phyloP scores from a whole-genome alignment of 1,139 yeast species.

The Yamadazyma blattariae region DNA sequence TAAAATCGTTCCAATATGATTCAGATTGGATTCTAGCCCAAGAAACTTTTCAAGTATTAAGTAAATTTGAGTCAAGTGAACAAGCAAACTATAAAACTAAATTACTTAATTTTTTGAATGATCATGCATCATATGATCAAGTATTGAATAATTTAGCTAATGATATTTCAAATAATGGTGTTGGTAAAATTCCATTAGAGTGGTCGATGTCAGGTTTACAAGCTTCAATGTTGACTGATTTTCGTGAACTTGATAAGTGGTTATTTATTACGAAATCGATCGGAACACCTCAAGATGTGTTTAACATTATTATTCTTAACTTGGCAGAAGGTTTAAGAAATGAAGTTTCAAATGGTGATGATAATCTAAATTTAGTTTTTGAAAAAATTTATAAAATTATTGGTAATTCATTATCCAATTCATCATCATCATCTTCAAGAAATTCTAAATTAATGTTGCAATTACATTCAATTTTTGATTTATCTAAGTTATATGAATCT shows the following conservation, averaged over 20 bases:
- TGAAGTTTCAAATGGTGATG: conserved; percentile 26
- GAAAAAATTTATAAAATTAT: conserved; percentile 52
- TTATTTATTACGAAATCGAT: conserved; percentile 30
- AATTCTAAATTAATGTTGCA: conserved; percentile 55
- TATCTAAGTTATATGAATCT: conserved; percentile 23
- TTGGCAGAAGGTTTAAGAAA: conserved; percentile 60
- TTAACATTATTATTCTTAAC: conserved; percentile 57
- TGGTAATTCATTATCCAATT: conserved; percentile 60
- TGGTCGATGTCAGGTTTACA: conserved; percentile 71
- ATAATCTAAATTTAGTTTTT: conserved; percentile 19
- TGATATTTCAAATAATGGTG: conserved; percentile 22
- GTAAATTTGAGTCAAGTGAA: conserved; percentile 36
- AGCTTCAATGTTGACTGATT: conserved; percentile 63
- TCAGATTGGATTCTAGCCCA: conserved; percentile 88
- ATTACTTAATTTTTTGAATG: conserved; percentile 36
- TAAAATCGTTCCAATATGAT: conserved; percentile 77
- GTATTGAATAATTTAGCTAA: conserved; percentile 34
- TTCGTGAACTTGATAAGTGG: conserved; percentile 58
- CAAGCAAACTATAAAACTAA: conserved; percentile 32
- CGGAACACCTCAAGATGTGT: conserved; percentile 47
- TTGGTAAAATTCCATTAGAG: conserved; percentile 36
- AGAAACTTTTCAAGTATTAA: conserved; percentile 74
- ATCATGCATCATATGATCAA: conserved; percentile 43
- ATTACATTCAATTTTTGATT: conserved; percentile 71
- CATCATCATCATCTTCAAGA: conserved; percentile 58